Base-by-base conservation (phyloP, 257 asterid genomes). In the Nicotiana otophora region DNA sequence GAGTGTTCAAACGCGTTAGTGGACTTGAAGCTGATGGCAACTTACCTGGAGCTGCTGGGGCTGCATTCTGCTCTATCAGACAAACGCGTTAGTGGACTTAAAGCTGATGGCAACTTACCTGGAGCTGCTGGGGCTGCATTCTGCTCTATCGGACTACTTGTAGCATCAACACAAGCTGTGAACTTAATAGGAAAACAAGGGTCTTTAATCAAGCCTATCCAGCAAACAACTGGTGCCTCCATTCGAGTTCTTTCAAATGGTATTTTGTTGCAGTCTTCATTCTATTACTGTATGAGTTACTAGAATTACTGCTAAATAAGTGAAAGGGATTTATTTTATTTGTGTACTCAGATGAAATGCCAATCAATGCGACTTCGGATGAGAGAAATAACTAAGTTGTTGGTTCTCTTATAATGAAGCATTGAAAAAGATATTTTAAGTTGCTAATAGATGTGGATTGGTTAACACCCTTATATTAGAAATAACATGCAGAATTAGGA, bases 171-270 rank as follows among this genome's bases (percentile, higher is more conserved):
- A 16, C 98, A 94, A 86, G 98, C 96, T 61, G 88, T 92, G 77
- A 90, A 92, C 84, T 84, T 94, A 84, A 92, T 94, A 81, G 96
- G 98, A 79, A 93, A 92, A 82, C 97, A 93, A 87, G 98, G 98
- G 81, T 90, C 93, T 80, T 42, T 91, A 83, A 92, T 94, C 81
- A 94, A 91, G 87, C 88, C 93, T 54, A 94, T 94, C 78, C 98
- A 94, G 89, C 96, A 94, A 83, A 89, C 82, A 78, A 83, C 89
- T 61, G 90, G 95, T 77, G 94, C 97, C 65, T 84, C 94, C 28
- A 89, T 94, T 20, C 92, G 96, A 78, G 90, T 93, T 76, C 92
- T 92, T 63, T 85, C 95, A 72, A 87, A 84, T 87, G 97, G 98
- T 93, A 91, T 30, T 48, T 48, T 26, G 4, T 48, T 51, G 62